A percentile compares a stretch with the other conserved stretches of the same genome.
Conservation (phyloP, 2,329 filamentous ascomycete species). For the Neofusicoccum umdonicola region DNA sequence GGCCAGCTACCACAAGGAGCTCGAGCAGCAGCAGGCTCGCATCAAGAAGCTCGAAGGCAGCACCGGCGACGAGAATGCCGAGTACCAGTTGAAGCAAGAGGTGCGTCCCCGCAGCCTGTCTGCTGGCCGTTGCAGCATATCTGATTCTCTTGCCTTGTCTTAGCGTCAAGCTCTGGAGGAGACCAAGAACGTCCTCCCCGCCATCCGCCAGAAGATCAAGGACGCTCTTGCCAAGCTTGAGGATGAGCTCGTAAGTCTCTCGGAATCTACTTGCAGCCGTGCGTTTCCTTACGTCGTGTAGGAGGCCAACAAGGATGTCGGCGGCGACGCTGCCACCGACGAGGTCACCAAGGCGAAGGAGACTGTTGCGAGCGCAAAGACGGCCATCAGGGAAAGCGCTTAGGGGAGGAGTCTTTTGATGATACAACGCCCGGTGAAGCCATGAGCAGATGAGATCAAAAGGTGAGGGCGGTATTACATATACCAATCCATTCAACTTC, state of each 20-base stretch:
- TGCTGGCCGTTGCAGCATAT: too few relatives aligned
- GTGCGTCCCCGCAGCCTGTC: conserved; percentile 45
- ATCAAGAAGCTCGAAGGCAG: conserved; percentile 64
- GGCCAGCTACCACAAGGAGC: conserved; percentile 82
- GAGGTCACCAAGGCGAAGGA: conserved; percentile 48
- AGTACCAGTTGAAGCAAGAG: conserved; percentile 82
- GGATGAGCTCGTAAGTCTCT: conserved; percentile 62
- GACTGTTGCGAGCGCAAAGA: conserved; percentile 40
- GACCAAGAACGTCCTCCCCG: conserved; percentile 78
- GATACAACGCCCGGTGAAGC: not conserved
- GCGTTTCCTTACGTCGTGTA: conserved; percentile 23
- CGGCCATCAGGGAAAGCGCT: conserved; percentile 36
- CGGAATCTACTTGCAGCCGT: not conserved
- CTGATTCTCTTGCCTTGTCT: not conserved
- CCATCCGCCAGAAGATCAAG: conserved; percentile 67
- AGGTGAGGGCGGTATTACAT: not conserved
- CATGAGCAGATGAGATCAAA: not conserved
- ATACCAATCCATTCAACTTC: not conserved
- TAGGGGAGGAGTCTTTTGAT: not conserved
- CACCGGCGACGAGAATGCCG: conserved; percentile 69
- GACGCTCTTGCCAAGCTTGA: conserved; percentile 72
- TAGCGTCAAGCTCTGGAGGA: conserved; percentile 81
- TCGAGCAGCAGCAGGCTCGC: conserved; percentile 69
- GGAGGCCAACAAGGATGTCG: conserved; percentile 43
- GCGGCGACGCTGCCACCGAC: conserved; percentile 37